Evolutionary conservation across 805 yeast species (phyloP), one percentile per base, ranked within the genome.

Genomic region (Alloascoidea africana): DNA sequence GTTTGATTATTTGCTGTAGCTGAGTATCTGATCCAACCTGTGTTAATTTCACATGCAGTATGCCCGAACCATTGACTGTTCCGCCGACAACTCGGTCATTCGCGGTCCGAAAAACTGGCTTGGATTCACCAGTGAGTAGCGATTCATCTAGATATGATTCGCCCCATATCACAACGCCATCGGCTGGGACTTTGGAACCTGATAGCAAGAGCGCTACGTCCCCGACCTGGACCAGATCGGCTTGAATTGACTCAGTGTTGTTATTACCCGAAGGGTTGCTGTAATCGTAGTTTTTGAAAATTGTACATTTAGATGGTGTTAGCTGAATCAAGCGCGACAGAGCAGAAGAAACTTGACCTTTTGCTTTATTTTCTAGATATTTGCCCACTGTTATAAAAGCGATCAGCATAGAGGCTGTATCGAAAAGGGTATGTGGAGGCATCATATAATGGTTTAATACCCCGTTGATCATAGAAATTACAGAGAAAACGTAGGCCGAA

Each of bases 301-400:
- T 73, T 0, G 67, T 58, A 46, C 96, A 87, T 2, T 67, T 63
- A 1, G 83, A 66, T 1, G 98, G 96, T 0, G 94, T 70, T 39
- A 91, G 60, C 2, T 87, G 76, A 34, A 93, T 65, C 34, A 91
- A 65, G 45, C 76, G 73, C 0, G 96, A 79, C 32, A 91, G 64
- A 0, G 97, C 94, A 2, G 83, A 70, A 0, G 96, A 83, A 0
- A 97, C 91, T 41, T 82, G 84, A 3, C 97, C 94, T 51, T 91
- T 85, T 2, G 98, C 97, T 44, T 70, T 74, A 55, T 82, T 83
- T 52, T 91, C 99, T 16, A 87, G 62, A 70, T 83, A 81, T 58
- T 91, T 89, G 2, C 99, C 99, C 34, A 86, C 60, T 5, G 91
- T 70, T 17, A 91, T 86, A 54, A 86, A 91, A 3, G 76, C 60